These are phyloP conservation scores for Ascochyta fabae DNA, from an alignment of 2,329 filamentous ascomycete species.

Conservation along the genomic window DNA sequence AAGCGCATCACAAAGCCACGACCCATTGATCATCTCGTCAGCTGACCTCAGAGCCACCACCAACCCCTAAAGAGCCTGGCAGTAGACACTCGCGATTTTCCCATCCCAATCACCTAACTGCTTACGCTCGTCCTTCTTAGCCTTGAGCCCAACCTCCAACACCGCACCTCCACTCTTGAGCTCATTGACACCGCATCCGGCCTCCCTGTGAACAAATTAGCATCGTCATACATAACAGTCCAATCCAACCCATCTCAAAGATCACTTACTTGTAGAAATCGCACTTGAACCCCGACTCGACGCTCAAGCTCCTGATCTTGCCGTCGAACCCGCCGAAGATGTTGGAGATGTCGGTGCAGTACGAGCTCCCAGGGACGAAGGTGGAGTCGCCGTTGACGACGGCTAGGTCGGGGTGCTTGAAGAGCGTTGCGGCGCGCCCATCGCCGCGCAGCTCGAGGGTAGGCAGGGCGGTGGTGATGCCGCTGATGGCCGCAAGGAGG, in stretches of 20 bases:
- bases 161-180: neutral
- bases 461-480: neutral
- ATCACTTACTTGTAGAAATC: constrained; percentile 9
- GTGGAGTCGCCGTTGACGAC: neutral
- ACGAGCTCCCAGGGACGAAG: constrained; percentile 3
- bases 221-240: neutral
- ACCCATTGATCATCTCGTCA: neutral
- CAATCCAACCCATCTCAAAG: neutral
- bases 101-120: constrained; percentile 5
- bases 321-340: constrained; percentile 13
- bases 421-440: constrained; percentile 10
- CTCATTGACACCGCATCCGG: constrained; percentile 1
- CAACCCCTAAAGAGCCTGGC: neutral
- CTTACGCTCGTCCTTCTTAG: neutral
- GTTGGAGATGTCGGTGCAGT: constrained; percentile 5
- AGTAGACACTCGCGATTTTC: constrained; percentile 1
- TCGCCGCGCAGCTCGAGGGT: constrained; percentile 7
- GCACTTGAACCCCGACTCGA: constrained; percentile 9
- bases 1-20: no score
- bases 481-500: neutral
- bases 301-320: constrained; percentile 7
- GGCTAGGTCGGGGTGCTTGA: neutral
- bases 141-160: constrained; percentile 6
- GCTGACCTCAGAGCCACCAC: neutral
- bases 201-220: neutral